Evolutionary conservation across 1,284 basidiomycete genomes (phyloP).

Genomic region (Tilletia horrida): DNA sequence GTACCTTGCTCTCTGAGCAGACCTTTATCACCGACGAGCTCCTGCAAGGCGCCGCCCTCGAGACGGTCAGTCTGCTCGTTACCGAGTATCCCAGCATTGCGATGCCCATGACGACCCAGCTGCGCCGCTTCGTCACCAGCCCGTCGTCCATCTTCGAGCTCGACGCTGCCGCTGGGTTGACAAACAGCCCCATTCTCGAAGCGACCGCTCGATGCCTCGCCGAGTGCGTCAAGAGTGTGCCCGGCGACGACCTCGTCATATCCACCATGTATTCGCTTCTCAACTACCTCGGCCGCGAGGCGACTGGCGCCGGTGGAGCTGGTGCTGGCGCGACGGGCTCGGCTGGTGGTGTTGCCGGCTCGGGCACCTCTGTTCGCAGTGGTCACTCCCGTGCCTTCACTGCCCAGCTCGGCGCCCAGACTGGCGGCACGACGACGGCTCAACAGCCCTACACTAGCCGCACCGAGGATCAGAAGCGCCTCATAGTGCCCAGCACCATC

Average conservation of each 20-base stretch:
- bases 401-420: constrained; percentile 17
- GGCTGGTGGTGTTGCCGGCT: constrained; percentile 56
- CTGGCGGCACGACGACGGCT: constrained; percentile 14
- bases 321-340: constrained; percentile 55
- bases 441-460: constrained; percentile 31
- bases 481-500: constrained; percentile 84
- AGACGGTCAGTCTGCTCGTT: constrained; percentile 73
- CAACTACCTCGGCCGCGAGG: constrained; percentile 80
- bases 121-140: constrained; percentile 82
- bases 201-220: constrained; percentile 86
- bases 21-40: constrained; percentile 75
- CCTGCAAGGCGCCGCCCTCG: constrained; percentile 79
- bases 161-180: constrained; percentile 61
- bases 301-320: constrained; percentile 29
- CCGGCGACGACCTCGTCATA: constrained; percentile 84
- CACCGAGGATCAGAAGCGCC: constrained; percentile 76
- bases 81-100: constrained; percentile 80
- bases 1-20: constrained; percentile 73
- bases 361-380: constrained; percentile 59
- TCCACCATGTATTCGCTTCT: constrained; percentile 93
- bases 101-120: constrained; percentile 70
- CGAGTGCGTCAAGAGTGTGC: constrained; percentile 77
- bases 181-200: constrained; percentile 69
- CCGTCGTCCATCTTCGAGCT: constrained; percentile 79
- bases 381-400: constrained; percentile 55